Evolutionary conservation across 2,329 filamentous ascomycete genomes (phyloP).

Genomic region (Stemphylium beticola): DNA sequence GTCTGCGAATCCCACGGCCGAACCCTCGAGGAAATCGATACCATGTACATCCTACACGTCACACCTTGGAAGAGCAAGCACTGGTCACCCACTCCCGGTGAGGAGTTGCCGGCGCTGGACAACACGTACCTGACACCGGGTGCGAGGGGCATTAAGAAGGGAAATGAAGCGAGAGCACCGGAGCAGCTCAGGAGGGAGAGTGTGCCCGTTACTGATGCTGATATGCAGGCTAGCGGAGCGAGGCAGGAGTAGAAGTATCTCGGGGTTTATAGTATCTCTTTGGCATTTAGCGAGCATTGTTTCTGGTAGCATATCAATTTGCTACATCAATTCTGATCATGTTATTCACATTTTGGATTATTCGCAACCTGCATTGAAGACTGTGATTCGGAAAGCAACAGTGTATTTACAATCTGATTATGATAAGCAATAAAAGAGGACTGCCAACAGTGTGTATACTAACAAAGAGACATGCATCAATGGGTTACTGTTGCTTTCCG

Average conservation of each 20-base stretch:
- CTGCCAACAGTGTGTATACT: too few relatives aligned
- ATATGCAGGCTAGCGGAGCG: conserved; percentile 22
- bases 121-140: conserved; percentile 44
- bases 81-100: conserved; percentile 53
- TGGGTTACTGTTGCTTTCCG: too few relatives aligned
- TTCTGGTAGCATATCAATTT: too few relatives aligned
- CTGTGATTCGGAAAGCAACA: too few relatives aligned
- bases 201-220: conserved; percentile 19
- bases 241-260: conserved; percentile 7
- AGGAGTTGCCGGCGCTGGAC: conserved; percentile 43
- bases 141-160: conserved; percentile 44
- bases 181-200: conserved; percentile 31
- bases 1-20: conserved; percentile 76
- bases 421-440: too few relatives aligned
- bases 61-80: conserved; percentile 66
- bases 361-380: too few relatives aligned
- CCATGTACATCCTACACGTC: conserved; percentile 70
- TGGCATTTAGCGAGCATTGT: neutral
- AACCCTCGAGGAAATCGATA: conserved; percentile 78
- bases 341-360: too few relatives aligned
- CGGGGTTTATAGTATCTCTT: too few relatives aligned
- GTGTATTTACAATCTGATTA: too few relatives aligned
- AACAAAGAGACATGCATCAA: too few relatives aligned
- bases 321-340: too few relatives aligned
- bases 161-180: conserved; percentile 37